A percentile compares a stretch with the other conserved stretches of the same genome.
Conservation (phyloP, 805 yeast species). For the Myxozyma neglecta region DNA sequence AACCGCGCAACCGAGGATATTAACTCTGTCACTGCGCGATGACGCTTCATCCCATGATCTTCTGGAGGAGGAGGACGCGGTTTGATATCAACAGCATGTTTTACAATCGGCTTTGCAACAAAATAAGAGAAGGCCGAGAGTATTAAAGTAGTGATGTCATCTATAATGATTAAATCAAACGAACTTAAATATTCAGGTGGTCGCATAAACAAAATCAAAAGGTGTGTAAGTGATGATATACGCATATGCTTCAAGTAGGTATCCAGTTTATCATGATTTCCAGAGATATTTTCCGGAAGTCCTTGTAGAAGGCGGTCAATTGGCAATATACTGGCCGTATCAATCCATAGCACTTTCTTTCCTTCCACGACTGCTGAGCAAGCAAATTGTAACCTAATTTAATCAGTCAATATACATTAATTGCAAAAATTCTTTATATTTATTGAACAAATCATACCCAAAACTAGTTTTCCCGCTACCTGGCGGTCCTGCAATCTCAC, state of each 20-base stretch:
- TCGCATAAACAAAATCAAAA: conserved; percentile 14
- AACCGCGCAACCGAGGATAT: background rate
- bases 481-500: conserved; percentile 28
- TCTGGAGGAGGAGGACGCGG: background rate
- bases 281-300: background rate
- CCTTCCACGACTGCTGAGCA: conserved; percentile 5
- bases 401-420: background rate
- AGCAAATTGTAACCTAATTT: conserved; percentile 14
- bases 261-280: background rate
- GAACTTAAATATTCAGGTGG: conserved; percentile 13
- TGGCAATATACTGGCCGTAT: conserved; percentile 14
- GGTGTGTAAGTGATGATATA: conserved; percentile 10
- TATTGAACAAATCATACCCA: conserved; percentile 9
- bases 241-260: conserved; percentile 9
- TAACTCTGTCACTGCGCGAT: conserved; percentile 14
- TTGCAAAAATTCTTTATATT: background rate
- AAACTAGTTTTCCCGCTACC: conserved; percentile 30
- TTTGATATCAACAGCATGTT: background rate
- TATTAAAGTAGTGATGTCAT: conserved; percentile 19
- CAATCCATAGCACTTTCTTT: conserved; percentile 26
- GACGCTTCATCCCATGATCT: conserved; percentile 8
- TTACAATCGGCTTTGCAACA: background rate
- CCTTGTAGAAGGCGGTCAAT: background rate
- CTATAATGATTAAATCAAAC: conserved; percentile 16
- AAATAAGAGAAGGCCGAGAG: conserved; percentile 9